Conservation (phyloP, 2,329 filamentous ascomycete genomes). For the Cladophialophora bantiana region DNA sequence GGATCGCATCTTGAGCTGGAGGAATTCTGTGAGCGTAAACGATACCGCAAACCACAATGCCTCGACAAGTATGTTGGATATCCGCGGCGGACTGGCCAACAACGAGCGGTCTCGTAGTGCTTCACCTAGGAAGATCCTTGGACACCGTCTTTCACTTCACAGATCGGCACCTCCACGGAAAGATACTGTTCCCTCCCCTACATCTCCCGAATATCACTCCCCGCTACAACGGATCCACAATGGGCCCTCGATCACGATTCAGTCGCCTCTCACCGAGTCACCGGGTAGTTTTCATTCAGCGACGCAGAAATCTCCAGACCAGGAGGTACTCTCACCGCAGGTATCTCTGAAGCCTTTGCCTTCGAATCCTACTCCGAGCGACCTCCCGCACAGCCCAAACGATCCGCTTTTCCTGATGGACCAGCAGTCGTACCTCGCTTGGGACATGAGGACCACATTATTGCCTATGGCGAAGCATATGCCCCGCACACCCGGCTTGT, state of each 20-base stretch:
- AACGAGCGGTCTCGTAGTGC: conserved; percentile 35
- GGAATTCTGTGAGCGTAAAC: conserved; percentile 69
- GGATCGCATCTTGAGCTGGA: conserved; percentile 88
- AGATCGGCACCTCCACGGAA: conserved; percentile 26
- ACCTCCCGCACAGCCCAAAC: conserved; percentile 23
- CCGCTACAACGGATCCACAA: conserved; percentile 30
- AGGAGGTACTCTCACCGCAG: conserved; percentile 12
- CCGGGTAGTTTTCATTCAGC: conserved; percentile 89
- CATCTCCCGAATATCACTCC: conserved; percentile 28
- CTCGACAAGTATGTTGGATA: conserved; percentile 31
- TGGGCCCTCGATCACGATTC: conserved; percentile 29
- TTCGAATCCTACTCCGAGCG: conserved; percentile 26
- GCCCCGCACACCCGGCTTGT: conserved; percentile 36
- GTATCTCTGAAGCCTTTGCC: conserved; percentile 6
- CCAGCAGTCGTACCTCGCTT: conserved; percentile 36
- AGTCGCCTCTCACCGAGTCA: conserved; percentile 83
- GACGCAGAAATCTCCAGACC: conserved; percentile 64
- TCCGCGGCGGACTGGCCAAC: conserved; percentile 25
- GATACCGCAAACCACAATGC: conserved; percentile 49
- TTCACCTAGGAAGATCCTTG: conserved; percentile 34
- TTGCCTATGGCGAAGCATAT: conserved; percentile 37
- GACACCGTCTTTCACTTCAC: conserved; percentile 30
- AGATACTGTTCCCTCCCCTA: conserved; percentile 14
- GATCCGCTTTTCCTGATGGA: conserved; percentile 37
- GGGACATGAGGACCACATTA: conserved; percentile 35